phyloP scores from a whole-genome alignment of 2,329 filamentous ascomycete species.

The Cylindrodendrum hubeiense region DNA sequence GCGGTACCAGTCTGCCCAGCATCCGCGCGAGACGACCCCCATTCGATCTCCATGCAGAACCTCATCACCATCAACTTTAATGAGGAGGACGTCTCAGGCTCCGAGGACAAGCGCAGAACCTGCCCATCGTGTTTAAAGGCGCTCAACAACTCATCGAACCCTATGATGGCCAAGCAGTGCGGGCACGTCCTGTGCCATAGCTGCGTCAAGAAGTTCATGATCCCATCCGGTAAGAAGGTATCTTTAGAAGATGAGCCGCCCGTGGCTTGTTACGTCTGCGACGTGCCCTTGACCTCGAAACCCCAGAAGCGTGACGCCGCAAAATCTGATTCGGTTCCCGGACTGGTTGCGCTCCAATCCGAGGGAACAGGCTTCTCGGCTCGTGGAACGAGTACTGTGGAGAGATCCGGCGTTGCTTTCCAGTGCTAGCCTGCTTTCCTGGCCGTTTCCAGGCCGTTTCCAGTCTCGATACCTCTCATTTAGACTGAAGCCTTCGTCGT shows the following conservation, averaged over 20 bases:
- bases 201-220: slow-evolving; percentile 88
- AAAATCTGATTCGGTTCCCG: slow-evolving; percentile 73
- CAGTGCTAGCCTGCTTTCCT: slow-evolving; percentile 73
- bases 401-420: slow-evolving; percentile 83
- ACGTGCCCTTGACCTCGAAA: slow-evolving; percentile 75
- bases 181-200: slow-evolving; percentile 91
- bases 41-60: slow-evolving; percentile 82
- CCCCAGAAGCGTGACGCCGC: slow-evolving; percentile 54
- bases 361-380: slow-evolving; percentile 95
- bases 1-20: slow-evolving; percentile 81
- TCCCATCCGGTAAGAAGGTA: slow-evolving; percentile 59
- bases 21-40: slow-evolving; percentile 73
- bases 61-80: slow-evolving; percentile 83
- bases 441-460: neutral
- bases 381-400: slow-evolving; percentile 85
- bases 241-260: slow-evolving; percentile 60
- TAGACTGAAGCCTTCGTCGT: slow-evolving; percentile 35
- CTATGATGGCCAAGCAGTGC: slow-evolving; percentile 86
- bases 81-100: slow-evolving; percentile 70
- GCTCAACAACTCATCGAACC: slow-evolving; percentile 84
- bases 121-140: slow-evolving; percentile 91
- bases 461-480: slow-evolving; percentile 24
- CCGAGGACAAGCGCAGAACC: slow-evolving; percentile 58
- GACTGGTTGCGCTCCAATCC: slow-evolving; percentile 82
- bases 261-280: slow-evolving; percentile 84